Base-by-base conservation (phyloP, 225 moss, liverwort and hornwort genomes). In the Marchantia paleacea region DNA sequence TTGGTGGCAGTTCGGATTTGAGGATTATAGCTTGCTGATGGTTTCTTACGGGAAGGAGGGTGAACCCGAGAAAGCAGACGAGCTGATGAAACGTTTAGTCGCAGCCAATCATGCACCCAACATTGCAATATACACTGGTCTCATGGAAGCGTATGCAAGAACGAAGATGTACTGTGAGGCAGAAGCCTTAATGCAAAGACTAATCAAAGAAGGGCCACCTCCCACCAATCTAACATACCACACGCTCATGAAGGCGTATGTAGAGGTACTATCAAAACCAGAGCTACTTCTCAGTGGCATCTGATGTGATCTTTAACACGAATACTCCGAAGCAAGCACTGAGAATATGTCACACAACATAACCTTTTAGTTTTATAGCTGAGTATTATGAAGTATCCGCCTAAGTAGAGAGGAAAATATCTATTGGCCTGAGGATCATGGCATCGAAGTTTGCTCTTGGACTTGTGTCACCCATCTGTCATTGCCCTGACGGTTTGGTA, bases 1-100 rank as follows among this genome's bases (percentile, higher is more conserved):
- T 6, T 96, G 96, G 96, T 96, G 96, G 96, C 70, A 82, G 81
- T 96, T 96, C 75, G 80, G 90, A 16, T 81, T 91, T 67, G 94
- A 91, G 81, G 96, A 94, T 75, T 89, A 87, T 72, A 94, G 91
- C 82, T 79, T 96, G 77, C 86, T 96, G 53, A 91, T 92, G 81
- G 79, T 90, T 24, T 90, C 96, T 10, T 92, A 91, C 79, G 96
- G 96, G 68, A 96, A 92, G 84, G 82, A 89, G 80, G 93, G 91
- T 29, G 86, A 88, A 77, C 82, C 85, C 10, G 86, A 82, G 76
- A 90, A 92, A 75, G 96, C 96, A n/a, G 90, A 94, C 80, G 78
- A 76, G 22, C 81, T 90, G 78, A 67, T 94, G 53, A 54, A 77
- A 74, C 70, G 80, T 73, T 90, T 93, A 84, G 71, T 81, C 53